Evolutionary conservation across 192 early-diverging fungal species (phyloP).

Genomic region (Linnemannia schmuckeri): DNA sequence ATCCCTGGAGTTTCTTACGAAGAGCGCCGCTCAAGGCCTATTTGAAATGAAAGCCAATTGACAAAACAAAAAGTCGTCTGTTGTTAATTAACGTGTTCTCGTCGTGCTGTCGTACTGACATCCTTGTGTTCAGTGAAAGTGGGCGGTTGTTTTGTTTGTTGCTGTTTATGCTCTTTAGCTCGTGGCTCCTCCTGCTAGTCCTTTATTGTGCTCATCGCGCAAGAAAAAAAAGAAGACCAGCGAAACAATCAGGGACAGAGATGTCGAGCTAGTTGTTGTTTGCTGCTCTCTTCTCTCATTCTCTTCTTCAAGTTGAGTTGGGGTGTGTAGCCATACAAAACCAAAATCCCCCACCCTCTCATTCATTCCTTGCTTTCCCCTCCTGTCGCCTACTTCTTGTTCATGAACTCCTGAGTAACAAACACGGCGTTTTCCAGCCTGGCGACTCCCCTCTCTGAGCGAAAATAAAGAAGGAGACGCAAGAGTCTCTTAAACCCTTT

Average conservation of each 20-base stretch:
- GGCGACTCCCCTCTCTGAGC: neutral
- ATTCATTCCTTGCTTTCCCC: neutral
- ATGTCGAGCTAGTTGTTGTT: neutral
- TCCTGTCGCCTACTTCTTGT: neutral
- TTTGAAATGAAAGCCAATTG: neutral
- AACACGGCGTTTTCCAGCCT: neutral
- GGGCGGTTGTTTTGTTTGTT: neutral
- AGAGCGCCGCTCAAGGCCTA: constrained; percentile 47
- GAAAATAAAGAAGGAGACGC: neutral
- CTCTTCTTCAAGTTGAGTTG: neutral
- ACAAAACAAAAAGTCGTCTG: neutral
- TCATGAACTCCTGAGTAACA: neutral
- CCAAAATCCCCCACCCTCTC: neutral
- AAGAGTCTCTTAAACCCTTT: constrained; percentile 5
- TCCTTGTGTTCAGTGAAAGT: neutral
- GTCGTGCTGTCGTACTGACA: neutral
- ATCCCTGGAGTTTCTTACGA: constrained; percentile 61
- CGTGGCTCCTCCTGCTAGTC: neutral
- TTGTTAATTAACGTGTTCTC: neutral
- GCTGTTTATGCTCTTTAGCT: neutral
- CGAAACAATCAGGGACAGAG: too few species aligned
- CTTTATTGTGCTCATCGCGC: too few species aligned
- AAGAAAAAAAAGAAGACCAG: too few species aligned
- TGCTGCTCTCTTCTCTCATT: neutral
- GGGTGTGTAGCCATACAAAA: neutral